A percentile compares a stretch with the other conserved stretches of the same genome.
Conservation (phyloP, 2,329 filamentous ascomycete species). For the Xylaria sp. region DNA sequence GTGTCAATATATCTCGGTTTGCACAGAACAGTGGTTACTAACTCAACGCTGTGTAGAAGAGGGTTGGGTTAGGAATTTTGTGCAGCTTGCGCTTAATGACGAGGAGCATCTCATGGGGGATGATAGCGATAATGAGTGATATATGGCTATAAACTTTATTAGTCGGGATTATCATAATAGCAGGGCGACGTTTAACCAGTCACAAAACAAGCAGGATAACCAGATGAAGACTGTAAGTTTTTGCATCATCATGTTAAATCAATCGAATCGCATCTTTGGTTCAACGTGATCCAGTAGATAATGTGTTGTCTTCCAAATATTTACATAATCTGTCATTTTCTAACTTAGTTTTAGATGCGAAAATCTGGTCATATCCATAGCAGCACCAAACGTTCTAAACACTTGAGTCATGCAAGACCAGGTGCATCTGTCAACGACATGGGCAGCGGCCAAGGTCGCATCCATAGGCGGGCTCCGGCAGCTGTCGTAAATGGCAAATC, state of each 20-base stretch:
- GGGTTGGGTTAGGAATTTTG: slow-evolving; percentile 61
- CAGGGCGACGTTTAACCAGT: neutral
- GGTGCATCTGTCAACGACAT: slow-evolving; percentile 28
- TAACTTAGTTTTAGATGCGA: too few relatives aligned
- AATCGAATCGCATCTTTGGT: neutral
- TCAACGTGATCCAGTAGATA: neutral
- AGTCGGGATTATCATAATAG: neutral
- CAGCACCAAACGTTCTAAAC: too few relatives aligned
- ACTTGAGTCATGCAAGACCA: slow-evolving; percentile 21
- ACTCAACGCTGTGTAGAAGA: slow-evolving; percentile 38
- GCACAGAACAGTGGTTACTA: neutral
- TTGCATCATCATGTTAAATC: neutral
- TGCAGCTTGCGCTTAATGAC: slow-evolving; percentile 59
- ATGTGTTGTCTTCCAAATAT: neutral
- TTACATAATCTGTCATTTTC: neutral
- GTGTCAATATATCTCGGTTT: too few relatives aligned
- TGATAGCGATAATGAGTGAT: slow-evolving; percentile 48
- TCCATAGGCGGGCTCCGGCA: slow-evolving; percentile 36
- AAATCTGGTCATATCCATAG: too few relatives aligned
- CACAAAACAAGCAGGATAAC: neutral
- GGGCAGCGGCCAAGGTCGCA: slow-evolving; percentile 30
- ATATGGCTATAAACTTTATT: neutral
- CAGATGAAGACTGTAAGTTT: neutral
- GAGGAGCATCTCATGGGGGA: slow-evolving; percentile 54
- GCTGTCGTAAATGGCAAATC: slow-evolving; percentile 34